phyloP scores from a whole-genome alignment of 2,329 filamentous ascomycete genomes.

The Neofusicoccum laricinum region DNA sequence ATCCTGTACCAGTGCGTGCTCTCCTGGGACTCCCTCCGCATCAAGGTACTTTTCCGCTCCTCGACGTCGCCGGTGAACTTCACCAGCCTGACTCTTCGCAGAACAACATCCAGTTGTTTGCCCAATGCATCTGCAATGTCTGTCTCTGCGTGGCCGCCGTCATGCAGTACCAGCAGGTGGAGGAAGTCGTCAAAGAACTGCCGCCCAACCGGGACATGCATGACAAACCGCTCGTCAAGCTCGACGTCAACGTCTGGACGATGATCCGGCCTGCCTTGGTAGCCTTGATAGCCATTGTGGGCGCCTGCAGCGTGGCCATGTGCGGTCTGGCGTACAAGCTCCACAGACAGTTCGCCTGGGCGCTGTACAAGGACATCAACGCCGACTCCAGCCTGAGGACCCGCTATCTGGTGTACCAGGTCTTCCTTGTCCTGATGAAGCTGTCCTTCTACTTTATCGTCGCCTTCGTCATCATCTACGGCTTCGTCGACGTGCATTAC shows the following conservation, averaged over 20 bases:
- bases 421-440: slow-evolving; percentile 23
- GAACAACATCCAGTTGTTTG: slow-evolving; percentile 26
- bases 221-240: slow-evolving; percentile 21
- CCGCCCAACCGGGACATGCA: neutral
- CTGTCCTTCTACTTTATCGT: slow-evolving; percentile 23
- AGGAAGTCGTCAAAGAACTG: neutral
- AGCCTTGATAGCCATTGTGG: slow-evolving; percentile 8
- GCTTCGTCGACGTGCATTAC: slow-evolving; percentile 24
- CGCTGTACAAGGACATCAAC: slow-evolving; percentile 22
- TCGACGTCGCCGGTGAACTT: no score
- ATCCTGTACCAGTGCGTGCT: slow-evolving; percentile 23
- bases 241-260: slow-evolving; percentile 16
- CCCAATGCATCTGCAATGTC: slow-evolving; percentile 23
- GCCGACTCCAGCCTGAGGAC: slow-evolving; percentile 18
- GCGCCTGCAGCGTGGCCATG: slow-evolving; percentile 14
- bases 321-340: slow-evolving; percentile 18
- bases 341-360: slow-evolving; percentile 23
- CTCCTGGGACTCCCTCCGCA: slow-evolving; percentile 25
- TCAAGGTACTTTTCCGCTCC: slow-evolving; percentile 14
- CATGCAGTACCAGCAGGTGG: slow-evolving; percentile 24
- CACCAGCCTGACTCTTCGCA: no score
- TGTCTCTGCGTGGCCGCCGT: slow-evolving; percentile 21
- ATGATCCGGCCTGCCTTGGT: slow-evolving; percentile 13
- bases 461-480: slow-evolving; percentile 24
- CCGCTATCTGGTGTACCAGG: slow-evolving; percentile 21